Conservation (phyloP, 1,139 yeast genomes). For the Candida dubliniensis region DNA sequence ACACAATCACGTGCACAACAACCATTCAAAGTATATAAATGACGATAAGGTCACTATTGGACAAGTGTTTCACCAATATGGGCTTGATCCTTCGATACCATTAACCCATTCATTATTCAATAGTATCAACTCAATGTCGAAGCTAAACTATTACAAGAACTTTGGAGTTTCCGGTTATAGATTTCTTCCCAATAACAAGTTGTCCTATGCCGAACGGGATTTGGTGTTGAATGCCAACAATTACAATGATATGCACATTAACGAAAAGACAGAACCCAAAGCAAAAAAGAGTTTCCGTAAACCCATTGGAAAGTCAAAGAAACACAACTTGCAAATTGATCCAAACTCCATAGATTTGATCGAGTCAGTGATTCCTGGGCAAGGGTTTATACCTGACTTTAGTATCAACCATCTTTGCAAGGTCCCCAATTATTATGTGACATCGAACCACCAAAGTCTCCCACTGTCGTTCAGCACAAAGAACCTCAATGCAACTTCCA, state of each 20-base stretch:
- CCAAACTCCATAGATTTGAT: constrained; percentile 42
- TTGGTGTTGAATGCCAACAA: constrained; percentile 30
- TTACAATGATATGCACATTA: constrained; percentile 23
- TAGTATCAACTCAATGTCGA: constrained; percentile 34
- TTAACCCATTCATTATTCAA: constrained; percentile 39
- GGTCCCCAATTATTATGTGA: constrained; percentile 45
- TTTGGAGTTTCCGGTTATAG: constrained; percentile 18
- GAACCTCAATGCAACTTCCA: constrained; percentile 20
- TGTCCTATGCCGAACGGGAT: constrained; percentile 34
- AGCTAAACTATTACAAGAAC: constrained; percentile 38
- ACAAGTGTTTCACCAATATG: constrained; percentile 47
- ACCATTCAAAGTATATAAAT: constrained; percentile 1
- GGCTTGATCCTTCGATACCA: constrained; percentile 29
- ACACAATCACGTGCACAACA: constrained; percentile 7
- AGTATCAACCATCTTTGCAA: constrained; percentile 42
- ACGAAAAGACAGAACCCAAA: constrained; percentile 12
- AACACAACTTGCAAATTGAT: constrained; percentile 35
- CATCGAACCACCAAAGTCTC: constrained; percentile 26
- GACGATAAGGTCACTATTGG: constrained; percentile 33
- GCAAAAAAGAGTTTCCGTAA: constrained; percentile 20
- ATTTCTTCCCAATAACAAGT: constrained; percentile 30
- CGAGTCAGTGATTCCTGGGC: constrained; percentile 47
- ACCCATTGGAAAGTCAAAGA: constrained; percentile 33
- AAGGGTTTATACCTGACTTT: constrained; percentile 47
- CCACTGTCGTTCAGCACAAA: constrained; percentile 18